phyloP scores from a whole-genome alignment of 106 monocot species.

The Apostasia ramifera region DNA sequence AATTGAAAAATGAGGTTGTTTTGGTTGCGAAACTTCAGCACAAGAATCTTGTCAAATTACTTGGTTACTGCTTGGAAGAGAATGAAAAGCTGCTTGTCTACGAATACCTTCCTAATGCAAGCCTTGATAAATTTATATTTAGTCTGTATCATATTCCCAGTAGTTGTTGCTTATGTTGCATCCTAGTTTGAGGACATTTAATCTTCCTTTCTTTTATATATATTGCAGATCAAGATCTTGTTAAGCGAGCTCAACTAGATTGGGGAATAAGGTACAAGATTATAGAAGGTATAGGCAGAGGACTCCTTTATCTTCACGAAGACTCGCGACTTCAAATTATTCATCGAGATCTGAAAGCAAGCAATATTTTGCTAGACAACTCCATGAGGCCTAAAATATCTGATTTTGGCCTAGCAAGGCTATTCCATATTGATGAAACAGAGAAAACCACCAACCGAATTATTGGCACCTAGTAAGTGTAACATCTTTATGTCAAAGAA shows the following conservation, averaged over 20 bases:
- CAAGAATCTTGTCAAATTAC: too few species aligned
- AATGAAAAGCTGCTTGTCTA: too few species aligned
- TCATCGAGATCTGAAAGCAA: conserved; percentile 3
- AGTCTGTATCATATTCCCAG: too few species aligned
- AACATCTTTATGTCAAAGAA: background rate
- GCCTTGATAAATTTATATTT: too few species aligned
- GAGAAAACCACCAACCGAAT: background rate
- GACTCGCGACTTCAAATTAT: background rate
- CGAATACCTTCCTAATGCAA: too few species aligned
- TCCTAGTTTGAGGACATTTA: too few species aligned
- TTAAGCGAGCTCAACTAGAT: background rate
- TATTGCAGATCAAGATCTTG: background rate
- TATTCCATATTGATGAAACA: background rate
- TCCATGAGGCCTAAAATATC: conserved; percentile 3
- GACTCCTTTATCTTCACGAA: background rate
- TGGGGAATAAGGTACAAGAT: background rate
- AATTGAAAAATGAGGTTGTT: too few species aligned
- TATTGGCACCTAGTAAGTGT: background rate
- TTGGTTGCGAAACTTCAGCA: too few species aligned
- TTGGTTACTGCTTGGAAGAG: too few species aligned
- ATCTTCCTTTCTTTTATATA: too few species aligned
- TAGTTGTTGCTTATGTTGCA: too few species aligned
- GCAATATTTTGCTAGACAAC: conserved; percentile 6
- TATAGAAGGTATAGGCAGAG: background rate
- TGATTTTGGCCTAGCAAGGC: background rate